These are phyloP conservation scores for Raffaelea arxii DNA, from an alignment of 2,329 filamentous ascomycete genomes.

Conservation along the genomic window DNA sequence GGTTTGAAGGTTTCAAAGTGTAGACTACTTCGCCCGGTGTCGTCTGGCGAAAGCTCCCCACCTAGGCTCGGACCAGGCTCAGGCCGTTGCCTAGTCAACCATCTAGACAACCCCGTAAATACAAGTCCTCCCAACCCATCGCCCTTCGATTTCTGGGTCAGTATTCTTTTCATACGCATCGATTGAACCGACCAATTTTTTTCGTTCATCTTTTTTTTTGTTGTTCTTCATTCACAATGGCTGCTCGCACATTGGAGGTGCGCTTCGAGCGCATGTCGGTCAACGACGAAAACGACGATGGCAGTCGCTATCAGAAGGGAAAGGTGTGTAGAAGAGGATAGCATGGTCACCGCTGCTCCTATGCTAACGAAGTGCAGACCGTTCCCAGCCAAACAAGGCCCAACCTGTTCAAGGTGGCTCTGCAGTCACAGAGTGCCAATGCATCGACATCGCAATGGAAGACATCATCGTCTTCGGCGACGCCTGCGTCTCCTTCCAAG, in stretches of 20 bases:
- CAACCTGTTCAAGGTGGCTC: constrained; percentile 76
- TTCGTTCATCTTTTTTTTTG: neutral
- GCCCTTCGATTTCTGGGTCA: neutral
- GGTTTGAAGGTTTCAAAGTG: neutral
- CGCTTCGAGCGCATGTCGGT: constrained; percentile 86
- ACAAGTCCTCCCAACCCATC: neutral
- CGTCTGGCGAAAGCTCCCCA: too few species aligned
- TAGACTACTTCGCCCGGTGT: neutral
- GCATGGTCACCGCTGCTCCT: neutral
- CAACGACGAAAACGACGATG: constrained; percentile 74
- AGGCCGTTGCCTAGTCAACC: neutral
- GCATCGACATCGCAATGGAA: constrained; percentile 55
- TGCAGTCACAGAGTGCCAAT: constrained; percentile 68
- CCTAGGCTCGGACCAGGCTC: neutral
- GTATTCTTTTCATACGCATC: neutral
- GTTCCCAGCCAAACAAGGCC: constrained; percentile 53
- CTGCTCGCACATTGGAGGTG: constrained; percentile 69
- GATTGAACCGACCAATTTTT: neutral
- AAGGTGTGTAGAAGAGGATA: constrained; percentile 60
- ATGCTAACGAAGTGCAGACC: constrained; percentile 29
- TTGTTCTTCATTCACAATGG: constrained; percentile 39
- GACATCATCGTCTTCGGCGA: constrained; percentile 33
- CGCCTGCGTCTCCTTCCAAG: constrained; percentile 18
- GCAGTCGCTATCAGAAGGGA: constrained; percentile 54
- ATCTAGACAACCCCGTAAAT: neutral